A percentile compares a stretch with the other conserved stretches of the same genome.
These are phyloP conservation scores for Pascua sp. DNA, from an alignment of 1,284 basidiomycete species.

Conservation along the genomic window DNA sequence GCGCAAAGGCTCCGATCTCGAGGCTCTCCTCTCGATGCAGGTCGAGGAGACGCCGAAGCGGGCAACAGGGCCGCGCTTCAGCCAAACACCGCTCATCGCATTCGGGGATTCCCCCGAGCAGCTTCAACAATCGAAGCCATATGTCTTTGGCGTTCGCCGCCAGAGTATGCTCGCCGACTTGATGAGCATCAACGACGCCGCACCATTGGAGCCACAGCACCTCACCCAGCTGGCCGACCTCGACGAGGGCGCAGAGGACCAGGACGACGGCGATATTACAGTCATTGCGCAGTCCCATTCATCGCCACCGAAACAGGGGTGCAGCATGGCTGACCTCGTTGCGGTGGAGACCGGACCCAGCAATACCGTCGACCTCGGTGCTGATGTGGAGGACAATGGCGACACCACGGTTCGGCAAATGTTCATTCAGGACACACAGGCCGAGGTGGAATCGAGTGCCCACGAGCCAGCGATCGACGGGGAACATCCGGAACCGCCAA, in stretches of 20 bases:
- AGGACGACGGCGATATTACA: conserved; percentile 2
- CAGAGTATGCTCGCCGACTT: conserved; percentile 10
- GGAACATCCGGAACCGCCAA: too few species aligned
- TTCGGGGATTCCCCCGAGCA: conserved; percentile 13
- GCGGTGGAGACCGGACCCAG: too few species aligned
- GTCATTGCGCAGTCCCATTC: not conserved
- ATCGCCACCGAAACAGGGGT: too few species aligned
- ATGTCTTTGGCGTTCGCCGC: conserved; percentile 6
- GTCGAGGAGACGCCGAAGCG: not conserved
- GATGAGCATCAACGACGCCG: conserved; percentile 1
- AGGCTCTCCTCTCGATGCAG: not conserved
- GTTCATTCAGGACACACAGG: too few species aligned
- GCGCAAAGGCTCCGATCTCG: conserved; percentile 14
- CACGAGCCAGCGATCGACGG: too few species aligned
- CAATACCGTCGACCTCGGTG: too few species aligned
- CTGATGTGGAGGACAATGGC: too few species aligned
- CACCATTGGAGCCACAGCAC: not conserved
- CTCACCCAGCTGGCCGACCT: not conserved
- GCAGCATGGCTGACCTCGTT: too few species aligned
- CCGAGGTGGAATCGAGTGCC: too few species aligned
- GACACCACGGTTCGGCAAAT: too few species aligned
- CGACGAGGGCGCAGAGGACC: conserved; percentile 6
- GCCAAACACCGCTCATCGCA: conserved; percentile 14
- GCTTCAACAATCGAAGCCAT: not conserved
- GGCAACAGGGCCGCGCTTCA: conserved; percentile 6